Base-by-base conservation (phyloP, 345 rosid species). In the Citrus maxima region DNA sequence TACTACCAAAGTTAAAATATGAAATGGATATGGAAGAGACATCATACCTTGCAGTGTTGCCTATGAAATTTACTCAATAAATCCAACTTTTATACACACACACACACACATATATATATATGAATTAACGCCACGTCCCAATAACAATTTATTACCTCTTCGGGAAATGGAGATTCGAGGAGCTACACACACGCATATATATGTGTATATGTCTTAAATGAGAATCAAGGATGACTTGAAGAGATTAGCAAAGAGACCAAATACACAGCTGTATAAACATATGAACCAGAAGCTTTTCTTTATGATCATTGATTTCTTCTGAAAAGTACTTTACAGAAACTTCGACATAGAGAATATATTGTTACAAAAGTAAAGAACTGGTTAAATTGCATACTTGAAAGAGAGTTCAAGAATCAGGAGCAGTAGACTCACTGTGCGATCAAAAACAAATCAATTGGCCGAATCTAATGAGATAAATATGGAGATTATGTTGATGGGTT, bases 211-310 rank as follows among this genome's bases (percentile, higher is more conserved):
- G 1, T 18, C 22, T 18, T 18, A 54, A 13, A 28, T 16, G 34
- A 12, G 87, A 80, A 82, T 84, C 89, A 42, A 74, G 76, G 82
- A 77, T 84, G 72, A 74, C 86, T 82, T 87, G 73, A 30, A 55
- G 74, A 64, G 81, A 78, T 58, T 75, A 78, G n/a, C 67, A 35
- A 63, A 78, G 40, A 51, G 63, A 4, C 61, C 24, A 32, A 73
- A 60, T 46, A 18, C 49, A 67, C 8, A 10, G 10, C 16, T 63
- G 60, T 22, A 65, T 13, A 28, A 73, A 68, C 32, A 66, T 25
- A 10, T 2, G 8, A 61, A 64, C 5, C 40, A 63, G 70, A 79
- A 56, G 65, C 72, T 74, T 65, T 66, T 58, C 61, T 46, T 24
- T 27, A 28, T 65, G 6, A 19, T 16, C 18, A 55, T 0, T 46